Conservation (phyloP, 192 early-diverging fungal species). For the Funneliformis geosporum region DNA sequence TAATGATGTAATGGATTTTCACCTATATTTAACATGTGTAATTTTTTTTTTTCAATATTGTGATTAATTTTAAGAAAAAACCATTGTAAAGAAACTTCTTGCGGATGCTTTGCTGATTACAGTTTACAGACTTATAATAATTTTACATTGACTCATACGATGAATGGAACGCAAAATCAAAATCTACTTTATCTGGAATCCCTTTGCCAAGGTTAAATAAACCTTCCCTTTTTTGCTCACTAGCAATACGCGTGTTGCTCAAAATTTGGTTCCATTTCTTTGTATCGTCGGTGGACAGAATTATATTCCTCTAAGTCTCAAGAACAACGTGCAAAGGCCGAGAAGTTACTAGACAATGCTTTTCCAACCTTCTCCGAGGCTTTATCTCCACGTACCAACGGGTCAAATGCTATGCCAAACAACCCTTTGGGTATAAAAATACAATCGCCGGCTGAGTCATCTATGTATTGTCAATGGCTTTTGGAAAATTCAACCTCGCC, state of each 20-base stretch:
- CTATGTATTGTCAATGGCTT: constrained; percentile 56
- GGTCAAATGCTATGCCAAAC: constrained; percentile 29
- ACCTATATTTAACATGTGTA: background rate
- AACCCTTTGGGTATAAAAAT: constrained; percentile 15
- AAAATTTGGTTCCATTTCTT: constrained; percentile 17
- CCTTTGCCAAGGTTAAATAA: constrained; percentile 31
- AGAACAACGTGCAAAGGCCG: constrained; percentile 64
- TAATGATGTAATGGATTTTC: background rate
- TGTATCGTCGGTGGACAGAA: constrained; percentile 22
- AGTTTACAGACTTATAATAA: background rate
- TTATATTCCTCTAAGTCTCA: constrained; percentile 60
- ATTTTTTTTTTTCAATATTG: too few relatives aligned
- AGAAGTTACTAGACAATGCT: constrained; percentile 69
- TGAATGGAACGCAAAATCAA: constrained; percentile 23
- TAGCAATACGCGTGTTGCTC: constrained; percentile 30
- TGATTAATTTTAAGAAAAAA: too few relatives aligned
- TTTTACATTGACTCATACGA: background rate
- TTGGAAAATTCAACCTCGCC: constrained; percentile 63
- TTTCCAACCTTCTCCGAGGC: constrained; percentile 83
- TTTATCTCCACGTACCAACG: constrained; percentile 43
- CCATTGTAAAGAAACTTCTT: background rate
- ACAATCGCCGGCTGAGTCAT: constrained; percentile 48
- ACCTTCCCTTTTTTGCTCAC: constrained; percentile 12
- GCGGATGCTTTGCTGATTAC: background rate
- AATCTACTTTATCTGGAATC: constrained; percentile 26